Evolutionary conservation across 495 filamentous ascomycete genomes (phyloP).

Genomic region (Xylaria curta): DNA sequence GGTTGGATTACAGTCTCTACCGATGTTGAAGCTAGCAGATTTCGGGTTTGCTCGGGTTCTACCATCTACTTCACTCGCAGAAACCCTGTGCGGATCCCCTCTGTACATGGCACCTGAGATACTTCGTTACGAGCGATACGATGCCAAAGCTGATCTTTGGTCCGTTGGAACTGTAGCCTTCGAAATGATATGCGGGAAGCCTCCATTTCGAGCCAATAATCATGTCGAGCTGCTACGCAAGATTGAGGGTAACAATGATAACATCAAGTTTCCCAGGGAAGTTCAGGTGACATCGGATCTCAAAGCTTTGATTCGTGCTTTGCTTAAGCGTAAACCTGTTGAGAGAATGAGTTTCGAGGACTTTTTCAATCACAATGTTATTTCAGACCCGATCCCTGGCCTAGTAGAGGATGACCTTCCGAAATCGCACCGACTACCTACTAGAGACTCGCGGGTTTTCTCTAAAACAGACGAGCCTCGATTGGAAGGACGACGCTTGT

Average conservation of each 20-base stretch:
- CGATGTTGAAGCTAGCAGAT: conserved; percentile 96
- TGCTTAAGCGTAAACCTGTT: conserved; percentile 84
- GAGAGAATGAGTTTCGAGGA: conserved; percentile 82
- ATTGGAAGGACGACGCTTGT: conserved; percentile 33
- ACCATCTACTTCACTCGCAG: conserved; percentile 86
- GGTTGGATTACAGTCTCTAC: conserved; percentile 83
- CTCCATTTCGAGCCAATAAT: conserved; percentile 90
- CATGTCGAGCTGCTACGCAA: conserved; percentile 91
- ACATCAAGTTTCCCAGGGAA: conserved; percentile 81
- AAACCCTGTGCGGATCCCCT: conserved; percentile 97
- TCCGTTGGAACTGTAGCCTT: conserved; percentile 94
- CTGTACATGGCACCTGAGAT: conserved; percentile 99
- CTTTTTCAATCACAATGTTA: conserved; percentile 77
- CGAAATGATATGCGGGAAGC: conserved; percentile 91
- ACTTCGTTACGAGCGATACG: conserved; percentile 94
- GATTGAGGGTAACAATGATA: conserved; percentile 86
- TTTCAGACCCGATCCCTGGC: conserved; percentile 81
- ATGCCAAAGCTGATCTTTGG: conserved; percentile 96
- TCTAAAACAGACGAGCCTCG: conserved; percentile 40
- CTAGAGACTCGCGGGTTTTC: conserved; percentile 36
- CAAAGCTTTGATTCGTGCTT: conserved; percentile 77
- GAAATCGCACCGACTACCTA: conserved; percentile 37
- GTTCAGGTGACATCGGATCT: conserved; percentile 73
- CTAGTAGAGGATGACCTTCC: conserved; percentile 77
- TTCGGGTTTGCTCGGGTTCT: conserved; percentile 95